Conservation (phyloP, 371 early-diverging fungal species). For the Mortierella sp. region DNA sequence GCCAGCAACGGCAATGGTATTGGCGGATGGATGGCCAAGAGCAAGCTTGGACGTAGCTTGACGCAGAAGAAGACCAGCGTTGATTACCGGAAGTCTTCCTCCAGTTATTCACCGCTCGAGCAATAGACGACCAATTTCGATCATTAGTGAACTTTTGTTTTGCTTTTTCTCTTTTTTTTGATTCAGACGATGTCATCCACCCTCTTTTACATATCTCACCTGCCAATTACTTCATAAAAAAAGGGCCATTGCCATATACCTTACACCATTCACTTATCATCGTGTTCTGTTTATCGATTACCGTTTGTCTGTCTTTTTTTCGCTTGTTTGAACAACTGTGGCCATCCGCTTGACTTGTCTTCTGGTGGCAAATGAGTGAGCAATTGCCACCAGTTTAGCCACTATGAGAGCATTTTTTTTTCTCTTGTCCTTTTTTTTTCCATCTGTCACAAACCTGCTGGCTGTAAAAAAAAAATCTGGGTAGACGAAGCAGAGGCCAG, state of each 20-base stretch:
- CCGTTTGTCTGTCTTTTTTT: neutral
- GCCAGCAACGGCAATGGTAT: conserved; percentile 19
- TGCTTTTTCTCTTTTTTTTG: neutral
- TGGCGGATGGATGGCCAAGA: conserved; percentile 46
- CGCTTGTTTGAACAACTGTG: neutral
- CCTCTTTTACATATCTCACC: neutral
- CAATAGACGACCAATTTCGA: conserved; percentile 4
- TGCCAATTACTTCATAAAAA: conserved; percentile 6
- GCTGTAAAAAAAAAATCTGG: neutral
- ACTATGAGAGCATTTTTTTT: neutral
- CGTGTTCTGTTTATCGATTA: neutral
- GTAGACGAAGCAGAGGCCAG: neutral
- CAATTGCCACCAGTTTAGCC: conserved; percentile 2
- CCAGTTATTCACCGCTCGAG: conserved; percentile 17
- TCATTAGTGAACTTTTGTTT: neutral
- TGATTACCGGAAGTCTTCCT: conserved; percentile 19
- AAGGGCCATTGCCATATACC: neutral
- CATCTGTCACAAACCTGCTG: neutral
- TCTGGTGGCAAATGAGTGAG: no score
- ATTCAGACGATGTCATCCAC: neutral
- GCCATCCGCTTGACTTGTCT: no score
- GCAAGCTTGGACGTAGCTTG: conserved; percentile 46
- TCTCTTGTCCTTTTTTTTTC: neutral
- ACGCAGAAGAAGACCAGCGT: conserved; percentile 42
- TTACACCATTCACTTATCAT: neutral